Percentiles rank a stretch among this genome's conserved stretches.
phyloP scores from a whole-genome alignment of 768 basidiomycete genomes.

The Erythrobasidium yunnanense region DNA sequence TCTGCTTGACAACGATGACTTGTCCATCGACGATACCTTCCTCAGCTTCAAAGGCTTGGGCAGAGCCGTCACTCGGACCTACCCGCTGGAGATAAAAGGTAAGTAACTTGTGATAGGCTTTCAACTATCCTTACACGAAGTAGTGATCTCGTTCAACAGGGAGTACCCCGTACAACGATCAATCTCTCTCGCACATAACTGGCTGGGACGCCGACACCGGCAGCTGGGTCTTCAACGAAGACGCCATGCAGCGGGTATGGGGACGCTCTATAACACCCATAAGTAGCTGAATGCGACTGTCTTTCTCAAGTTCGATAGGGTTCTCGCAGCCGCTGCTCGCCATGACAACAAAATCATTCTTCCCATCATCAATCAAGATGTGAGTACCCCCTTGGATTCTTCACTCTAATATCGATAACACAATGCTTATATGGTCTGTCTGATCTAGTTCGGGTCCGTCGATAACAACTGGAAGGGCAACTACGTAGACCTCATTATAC shows the following conservation, averaged over 20 bases:
- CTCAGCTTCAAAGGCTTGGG: background rate
- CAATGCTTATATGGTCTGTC: background rate
- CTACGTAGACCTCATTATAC: background rate
- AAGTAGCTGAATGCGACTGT: background rate
- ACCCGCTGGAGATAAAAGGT: background rate
- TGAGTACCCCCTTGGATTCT: background rate
- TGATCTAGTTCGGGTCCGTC: background rate
- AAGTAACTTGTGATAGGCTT: background rate
- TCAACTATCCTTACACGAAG: background rate
- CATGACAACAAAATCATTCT: background rate
- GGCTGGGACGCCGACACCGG: background rate
- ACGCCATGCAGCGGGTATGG: background rate
- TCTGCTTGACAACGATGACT: background rate
- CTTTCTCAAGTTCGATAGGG: background rate
- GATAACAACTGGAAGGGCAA: background rate
- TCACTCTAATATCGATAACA: background rate
- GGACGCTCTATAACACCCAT: background rate
- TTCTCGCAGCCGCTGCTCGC: background rate
- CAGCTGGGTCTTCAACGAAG: background rate
- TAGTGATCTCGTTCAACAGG: background rate
- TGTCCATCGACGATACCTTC: background rate
- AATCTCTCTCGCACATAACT: background rate
- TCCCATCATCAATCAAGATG: background rate
- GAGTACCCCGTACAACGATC: background rate
- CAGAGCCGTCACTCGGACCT: background rate